These are phyloP conservation scores for Samsoniella hepiali DNA, from an alignment of 2,329 filamentous ascomycete genomes.

Conservation along the genomic window DNA sequence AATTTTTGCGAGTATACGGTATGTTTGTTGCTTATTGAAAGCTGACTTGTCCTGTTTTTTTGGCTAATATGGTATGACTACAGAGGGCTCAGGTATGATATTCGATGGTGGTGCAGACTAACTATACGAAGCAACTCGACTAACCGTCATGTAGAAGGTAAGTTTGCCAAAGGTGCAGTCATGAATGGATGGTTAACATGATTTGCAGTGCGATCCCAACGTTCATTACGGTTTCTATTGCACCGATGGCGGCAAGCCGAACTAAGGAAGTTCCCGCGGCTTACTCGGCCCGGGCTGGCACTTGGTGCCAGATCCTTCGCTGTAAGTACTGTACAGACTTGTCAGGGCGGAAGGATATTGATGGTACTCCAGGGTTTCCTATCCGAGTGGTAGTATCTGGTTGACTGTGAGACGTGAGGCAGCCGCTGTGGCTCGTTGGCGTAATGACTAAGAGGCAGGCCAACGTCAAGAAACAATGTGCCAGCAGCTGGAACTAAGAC, in stretches of 20 bases:
- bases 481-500: not conserved
- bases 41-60: too few species aligned
- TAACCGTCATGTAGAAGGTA: not conserved
- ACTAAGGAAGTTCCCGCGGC: not conserved
- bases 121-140: not conserved
- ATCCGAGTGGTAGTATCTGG: too few species aligned
- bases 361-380: not conserved
- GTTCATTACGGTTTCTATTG: not conserved
- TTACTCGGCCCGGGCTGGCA: too few species aligned
- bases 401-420: not conserved
- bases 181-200: not conserved
- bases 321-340: not conserved
- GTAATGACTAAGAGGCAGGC: not conserved
- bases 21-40: not conserved
- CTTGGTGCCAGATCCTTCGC: not conserved
- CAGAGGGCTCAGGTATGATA: constrained; percentile 2
- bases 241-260: not conserved
- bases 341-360: not conserved
- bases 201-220: not conserved
- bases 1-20: not conserved
- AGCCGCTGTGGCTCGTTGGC: not conserved
- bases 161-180: not conserved
- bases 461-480: too few species aligned
- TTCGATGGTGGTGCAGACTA: not conserved
- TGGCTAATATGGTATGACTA: not conserved